Conservation (phyloP, 2,329 filamentous ascomycete genomes). For the Diaporthe amygdali region DNA sequence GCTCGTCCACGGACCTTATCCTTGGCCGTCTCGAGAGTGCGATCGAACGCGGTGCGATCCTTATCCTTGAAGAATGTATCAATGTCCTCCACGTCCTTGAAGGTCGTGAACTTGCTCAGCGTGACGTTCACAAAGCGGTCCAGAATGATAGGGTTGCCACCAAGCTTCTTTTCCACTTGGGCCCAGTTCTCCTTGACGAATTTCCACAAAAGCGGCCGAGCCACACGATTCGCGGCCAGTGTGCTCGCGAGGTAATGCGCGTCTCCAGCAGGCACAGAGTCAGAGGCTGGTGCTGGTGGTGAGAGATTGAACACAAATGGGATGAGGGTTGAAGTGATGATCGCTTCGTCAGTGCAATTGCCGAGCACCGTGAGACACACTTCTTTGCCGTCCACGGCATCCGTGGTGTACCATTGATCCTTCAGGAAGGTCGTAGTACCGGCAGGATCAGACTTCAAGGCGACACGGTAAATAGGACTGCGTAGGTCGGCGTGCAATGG, state of each 20-base stretch:
- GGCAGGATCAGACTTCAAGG: constrained; percentile 72
- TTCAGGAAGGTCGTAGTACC: constrained; percentile 76
- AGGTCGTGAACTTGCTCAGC: constrained; percentile 79
- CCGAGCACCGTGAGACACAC: constrained; percentile 81
- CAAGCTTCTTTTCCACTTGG: constrained; percentile 72
- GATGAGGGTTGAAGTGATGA: constrained; percentile 70
- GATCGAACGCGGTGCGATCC: constrained; percentile 85
- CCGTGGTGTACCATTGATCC: constrained; percentile 82
- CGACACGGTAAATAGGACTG: constrained; percentile 78
- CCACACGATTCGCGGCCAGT: constrained; percentile 74
- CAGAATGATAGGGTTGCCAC: constrained; percentile 80
- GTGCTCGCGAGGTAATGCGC: constrained; percentile 81
- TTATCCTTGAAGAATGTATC: constrained; percentile 83
- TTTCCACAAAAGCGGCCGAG: constrained; percentile 79
- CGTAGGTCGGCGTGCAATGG: constrained; percentile 84
- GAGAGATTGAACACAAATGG: constrained; percentile 79
- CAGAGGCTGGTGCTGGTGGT: constrained; percentile 51
- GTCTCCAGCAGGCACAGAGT: constrained; percentile 82
- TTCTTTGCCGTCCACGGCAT: constrained; percentile 89
- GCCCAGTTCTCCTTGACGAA: constrained; percentile 88
- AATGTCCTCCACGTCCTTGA: constrained; percentile 75
- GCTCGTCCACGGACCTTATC: constrained; percentile 87
- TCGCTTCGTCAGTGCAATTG: constrained; percentile 68
- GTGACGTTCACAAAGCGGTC: constrained; percentile 86
- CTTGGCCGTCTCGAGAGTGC: constrained; percentile 82